Evolutionary conservation across 441 rosid species (phyloP).

Genomic region (Daphne laureola): DNA sequence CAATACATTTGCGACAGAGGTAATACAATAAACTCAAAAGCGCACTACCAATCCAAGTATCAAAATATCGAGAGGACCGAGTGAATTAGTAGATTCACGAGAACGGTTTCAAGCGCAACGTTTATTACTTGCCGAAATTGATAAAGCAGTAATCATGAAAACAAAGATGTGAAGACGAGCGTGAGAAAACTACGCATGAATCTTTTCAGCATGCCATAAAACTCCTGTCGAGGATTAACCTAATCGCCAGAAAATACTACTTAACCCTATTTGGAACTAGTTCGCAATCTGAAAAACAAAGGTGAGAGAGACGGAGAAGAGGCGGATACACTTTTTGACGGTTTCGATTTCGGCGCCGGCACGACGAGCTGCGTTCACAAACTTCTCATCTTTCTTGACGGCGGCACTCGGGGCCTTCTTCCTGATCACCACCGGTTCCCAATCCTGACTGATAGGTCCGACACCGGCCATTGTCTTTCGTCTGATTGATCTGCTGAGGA

Average conservation of each 20-base stretch:
- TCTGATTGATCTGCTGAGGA: background rate
- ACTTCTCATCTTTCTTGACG: constrained; percentile 66
- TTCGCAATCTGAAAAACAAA: background rate
- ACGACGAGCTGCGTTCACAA: constrained; percentile 78
- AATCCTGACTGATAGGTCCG: constrained; percentile 62
- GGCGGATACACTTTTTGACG: constrained; percentile 33
- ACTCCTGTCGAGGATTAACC: background rate
- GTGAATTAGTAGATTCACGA: no score
- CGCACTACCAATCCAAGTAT: no score
- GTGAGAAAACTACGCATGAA: no score
- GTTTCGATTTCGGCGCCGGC: constrained; percentile 66
- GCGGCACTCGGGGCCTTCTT: constrained; percentile 70
- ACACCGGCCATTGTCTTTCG: constrained; percentile 34
- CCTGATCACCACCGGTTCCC: constrained; percentile 70
- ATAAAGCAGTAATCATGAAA: no score
- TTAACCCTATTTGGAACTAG: background rate
- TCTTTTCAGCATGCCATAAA: no score
- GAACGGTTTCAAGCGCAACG: no score
- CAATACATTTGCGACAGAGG: no score
- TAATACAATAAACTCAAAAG: no score
- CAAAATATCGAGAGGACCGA: no score
- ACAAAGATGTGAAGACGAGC: no score
- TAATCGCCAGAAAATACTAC: background rate
- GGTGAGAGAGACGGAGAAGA: background rate
- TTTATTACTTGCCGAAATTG: no score